phyloP scores from a whole-genome alignment of 139 green algal species.

The Chlamydomonas incerta region DNA sequence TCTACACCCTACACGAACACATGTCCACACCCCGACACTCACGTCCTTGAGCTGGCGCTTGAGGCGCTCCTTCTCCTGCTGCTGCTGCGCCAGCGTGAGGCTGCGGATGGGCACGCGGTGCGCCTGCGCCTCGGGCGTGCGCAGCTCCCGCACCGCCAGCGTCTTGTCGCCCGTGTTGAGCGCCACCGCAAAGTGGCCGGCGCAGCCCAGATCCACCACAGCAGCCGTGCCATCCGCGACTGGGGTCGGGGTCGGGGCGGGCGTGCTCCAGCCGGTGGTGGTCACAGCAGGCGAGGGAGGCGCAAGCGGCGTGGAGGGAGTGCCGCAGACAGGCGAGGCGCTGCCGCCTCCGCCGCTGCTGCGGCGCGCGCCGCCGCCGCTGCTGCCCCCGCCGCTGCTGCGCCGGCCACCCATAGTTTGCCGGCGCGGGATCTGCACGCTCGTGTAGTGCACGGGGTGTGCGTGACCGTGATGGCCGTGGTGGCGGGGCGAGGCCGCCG shows the following conservation, averaged over 20 bases:
- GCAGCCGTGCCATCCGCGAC: background rate
- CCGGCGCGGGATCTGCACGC: background rate
- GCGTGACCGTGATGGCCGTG: too few relatives aligned
- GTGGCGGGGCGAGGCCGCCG: too few relatives aligned
- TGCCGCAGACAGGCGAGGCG: too few relatives aligned
- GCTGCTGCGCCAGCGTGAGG: background rate
- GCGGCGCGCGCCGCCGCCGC: background rate
- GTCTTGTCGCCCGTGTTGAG: background rate
- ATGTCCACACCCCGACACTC: too few relatives aligned
- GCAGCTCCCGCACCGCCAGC: constrained; percentile 21
- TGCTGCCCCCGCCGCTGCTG: background rate
- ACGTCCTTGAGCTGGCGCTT: constrained; percentile 45
- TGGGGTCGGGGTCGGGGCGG: too few relatives aligned
- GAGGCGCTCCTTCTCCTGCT: constrained; percentile 31
- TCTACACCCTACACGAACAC: too few relatives aligned
- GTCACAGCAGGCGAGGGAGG: too few relatives aligned
- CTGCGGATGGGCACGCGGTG: constrained; percentile 11
- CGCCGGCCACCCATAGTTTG: background rate
- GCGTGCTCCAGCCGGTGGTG: too few relatives aligned
- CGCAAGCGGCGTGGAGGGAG: too few relatives aligned
- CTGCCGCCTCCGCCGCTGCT: background rate
- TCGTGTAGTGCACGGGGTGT: too few relatives aligned
- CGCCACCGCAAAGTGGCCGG: background rate
- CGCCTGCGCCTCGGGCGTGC: background rate
- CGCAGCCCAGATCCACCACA: background rate